Percentiles rank a stretch among this genome's conserved stretches.
phyloP scores from a whole-genome alignment of 345 rosid species.

The Cardamine chenopodiifolia region DNA sequence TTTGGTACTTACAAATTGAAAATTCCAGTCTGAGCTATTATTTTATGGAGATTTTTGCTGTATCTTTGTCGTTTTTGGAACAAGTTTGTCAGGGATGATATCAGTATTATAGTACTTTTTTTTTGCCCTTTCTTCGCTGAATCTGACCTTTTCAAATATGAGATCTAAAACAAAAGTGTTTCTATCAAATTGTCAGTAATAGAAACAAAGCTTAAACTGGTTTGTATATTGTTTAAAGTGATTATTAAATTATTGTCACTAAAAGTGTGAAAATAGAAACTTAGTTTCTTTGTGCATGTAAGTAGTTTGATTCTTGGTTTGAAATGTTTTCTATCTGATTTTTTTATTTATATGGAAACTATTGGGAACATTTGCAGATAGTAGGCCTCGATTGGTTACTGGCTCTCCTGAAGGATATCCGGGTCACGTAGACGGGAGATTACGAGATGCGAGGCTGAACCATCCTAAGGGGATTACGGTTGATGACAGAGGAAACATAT shows the following conservation, averaged over 20 bases:
- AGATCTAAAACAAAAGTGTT: conserved; percentile 31
- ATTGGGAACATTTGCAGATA: conserved; percentile 36
- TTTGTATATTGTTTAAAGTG: not conserved
- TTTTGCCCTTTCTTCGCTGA: conserved; percentile 1
- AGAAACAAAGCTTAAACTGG: not conserved
- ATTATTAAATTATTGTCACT: not conserved
- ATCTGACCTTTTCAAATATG: conserved; percentile 38
- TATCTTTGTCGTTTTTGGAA: conserved; percentile 40
- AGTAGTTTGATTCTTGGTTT: conserved; percentile 15
- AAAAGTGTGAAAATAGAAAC: not conserved
- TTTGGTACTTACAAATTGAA: conserved; percentile 5
- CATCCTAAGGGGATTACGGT: conserved; percentile 91
- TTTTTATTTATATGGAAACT: not conserved
- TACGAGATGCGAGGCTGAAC: conserved; percentile 90
- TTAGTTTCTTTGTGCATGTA: not conserved
- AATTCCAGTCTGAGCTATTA: conserved; percentile 17
- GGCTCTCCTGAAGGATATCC: conserved; percentile 89
- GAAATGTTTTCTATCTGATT: not conserved
- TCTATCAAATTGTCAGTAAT: not conserved
- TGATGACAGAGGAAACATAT: conserved; percentile 93
- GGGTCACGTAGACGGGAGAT: conserved; percentile 92
- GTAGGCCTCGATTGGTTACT: conserved; percentile 81
- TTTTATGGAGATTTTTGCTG: conserved; percentile 39
- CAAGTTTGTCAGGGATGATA: conserved; percentile 35
- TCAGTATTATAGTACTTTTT: conserved; percentile 28